A percentile compares a stretch with the other conserved stretches of the same genome.
Conservation (phyloP, 257 asterid species). For the Solanum chilense region DNA sequence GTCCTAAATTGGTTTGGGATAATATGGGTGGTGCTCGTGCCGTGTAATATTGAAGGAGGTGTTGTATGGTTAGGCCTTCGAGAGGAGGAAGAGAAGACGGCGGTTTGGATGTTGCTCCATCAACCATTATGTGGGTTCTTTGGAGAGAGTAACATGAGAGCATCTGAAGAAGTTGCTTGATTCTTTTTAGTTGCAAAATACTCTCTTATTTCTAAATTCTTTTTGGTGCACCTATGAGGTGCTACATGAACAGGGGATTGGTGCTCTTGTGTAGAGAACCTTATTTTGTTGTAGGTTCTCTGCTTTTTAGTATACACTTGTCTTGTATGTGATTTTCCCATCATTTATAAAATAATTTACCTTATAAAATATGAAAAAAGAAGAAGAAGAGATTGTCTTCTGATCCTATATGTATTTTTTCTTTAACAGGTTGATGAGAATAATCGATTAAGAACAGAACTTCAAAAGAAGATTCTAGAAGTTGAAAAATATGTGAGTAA, state of each 20-base stretch:
- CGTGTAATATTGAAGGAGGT: not conserved
- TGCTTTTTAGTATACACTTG: not conserved
- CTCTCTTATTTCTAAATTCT: not conserved
- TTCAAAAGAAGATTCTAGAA: slow-evolving; percentile 58
- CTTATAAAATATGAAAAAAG: not conserved
- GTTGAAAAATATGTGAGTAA: slow-evolving; percentile 69
- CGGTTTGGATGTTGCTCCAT: not conserved
- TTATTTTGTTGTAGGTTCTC: not conserved
- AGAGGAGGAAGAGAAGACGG: not conserved
- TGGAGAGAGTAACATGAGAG: not conserved
- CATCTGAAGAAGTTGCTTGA: not conserved
- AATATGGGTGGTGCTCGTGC: not conserved
- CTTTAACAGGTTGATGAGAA: slow-evolving; percentile 82
- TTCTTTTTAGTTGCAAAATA: not conserved
- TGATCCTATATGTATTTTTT: not conserved
- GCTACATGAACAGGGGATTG: not conserved
- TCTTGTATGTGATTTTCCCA: not conserved
- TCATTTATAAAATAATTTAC: not conserved
- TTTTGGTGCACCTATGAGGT: not conserved
- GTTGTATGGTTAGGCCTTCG: not conserved
- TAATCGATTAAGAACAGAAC: slow-evolving; percentile 71
- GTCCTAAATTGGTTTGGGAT: not conserved
- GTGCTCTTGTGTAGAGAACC: not conserved
- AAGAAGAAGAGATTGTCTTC: not conserved
- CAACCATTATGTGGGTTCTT: not conserved